phyloP scores from a whole-genome alignment of 148 eudicot genomes.

The Fagopyrum homotropicum region DNA sequence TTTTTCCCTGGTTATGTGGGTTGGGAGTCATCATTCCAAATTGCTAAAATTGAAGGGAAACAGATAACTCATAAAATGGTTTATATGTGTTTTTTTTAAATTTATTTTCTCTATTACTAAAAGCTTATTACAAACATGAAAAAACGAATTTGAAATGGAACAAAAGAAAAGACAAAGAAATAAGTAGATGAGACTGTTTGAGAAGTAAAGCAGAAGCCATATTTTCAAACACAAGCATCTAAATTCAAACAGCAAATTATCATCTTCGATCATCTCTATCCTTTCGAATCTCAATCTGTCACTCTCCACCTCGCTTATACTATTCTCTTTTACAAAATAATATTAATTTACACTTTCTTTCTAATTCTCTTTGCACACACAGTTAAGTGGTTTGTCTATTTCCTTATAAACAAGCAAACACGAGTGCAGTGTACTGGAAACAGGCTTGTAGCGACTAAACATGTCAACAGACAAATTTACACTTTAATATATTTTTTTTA shows the following conservation, averaged over 20 bases:
- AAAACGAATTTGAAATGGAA: neutral
- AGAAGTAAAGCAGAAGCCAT: neutral
- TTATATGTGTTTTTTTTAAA: no score
- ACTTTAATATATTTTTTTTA: no score
- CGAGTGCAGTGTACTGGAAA: neutral
- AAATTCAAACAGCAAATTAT: neutral
- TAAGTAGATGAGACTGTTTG: neutral
- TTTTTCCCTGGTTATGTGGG: no score
- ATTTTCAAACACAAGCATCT: neutral
- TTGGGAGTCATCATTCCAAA: no score
- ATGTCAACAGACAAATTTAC: neutral
- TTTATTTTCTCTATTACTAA: no score
- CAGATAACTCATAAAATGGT: no score
- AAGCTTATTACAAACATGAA: neutral
- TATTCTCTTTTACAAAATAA: neutral
- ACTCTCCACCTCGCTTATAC: neutral
- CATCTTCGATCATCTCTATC: neutral
- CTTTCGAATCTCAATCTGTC: neutral
- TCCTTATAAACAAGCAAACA: neutral
- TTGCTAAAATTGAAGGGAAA: no score
- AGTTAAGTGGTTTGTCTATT: conserved; percentile 2
- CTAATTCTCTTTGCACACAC: neutral
- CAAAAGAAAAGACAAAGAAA: neutral
- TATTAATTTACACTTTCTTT: neutral
- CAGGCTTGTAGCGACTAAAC: neutral